Evolutionary conservation across 2,329 filamentous ascomycete species (phyloP).

Genomic region (Fusarium metavorans): DNA sequence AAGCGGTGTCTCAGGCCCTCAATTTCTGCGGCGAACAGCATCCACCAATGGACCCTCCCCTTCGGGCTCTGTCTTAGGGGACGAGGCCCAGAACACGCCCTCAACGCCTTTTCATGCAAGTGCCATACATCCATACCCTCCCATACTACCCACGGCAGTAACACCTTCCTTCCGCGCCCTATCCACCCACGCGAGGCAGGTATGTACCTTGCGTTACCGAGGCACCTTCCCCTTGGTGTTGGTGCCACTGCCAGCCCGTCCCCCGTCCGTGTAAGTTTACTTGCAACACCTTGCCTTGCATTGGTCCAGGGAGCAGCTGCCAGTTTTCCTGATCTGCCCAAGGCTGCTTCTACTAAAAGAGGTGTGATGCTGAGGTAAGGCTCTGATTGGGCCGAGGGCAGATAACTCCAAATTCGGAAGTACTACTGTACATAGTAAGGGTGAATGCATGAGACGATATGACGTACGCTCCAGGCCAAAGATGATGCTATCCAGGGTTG

Average conservation of each 20-base stretch:
- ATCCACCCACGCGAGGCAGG: not conserved
- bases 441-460: not conserved
- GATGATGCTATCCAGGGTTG: not conserved
- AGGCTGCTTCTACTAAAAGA: not conserved
- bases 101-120: not conserved
- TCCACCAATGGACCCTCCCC: not conserved
- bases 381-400: not conserved
- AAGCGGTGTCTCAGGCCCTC: conserved; percentile 13
- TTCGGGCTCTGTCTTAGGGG: not conserved
- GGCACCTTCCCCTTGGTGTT: conserved; percentile 1
- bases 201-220: conserved; percentile 6
- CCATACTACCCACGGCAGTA: not conserved
- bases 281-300: not conserved
- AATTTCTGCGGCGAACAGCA: not conserved
- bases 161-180: conserved; percentile 1
- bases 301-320: not conserved
- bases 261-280: not conserved
- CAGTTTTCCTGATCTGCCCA: not conserved
- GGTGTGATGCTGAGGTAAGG: not conserved
- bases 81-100: not conserved
- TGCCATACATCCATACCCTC: not conserved
- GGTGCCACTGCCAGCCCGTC: not conserved
- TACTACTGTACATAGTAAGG: no score
- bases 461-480: not conserved
- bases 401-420: not conserved